Base-by-base conservation (phyloP, 1,284 basidiomycete species). In the Ganoderma resinaceum region DNA sequence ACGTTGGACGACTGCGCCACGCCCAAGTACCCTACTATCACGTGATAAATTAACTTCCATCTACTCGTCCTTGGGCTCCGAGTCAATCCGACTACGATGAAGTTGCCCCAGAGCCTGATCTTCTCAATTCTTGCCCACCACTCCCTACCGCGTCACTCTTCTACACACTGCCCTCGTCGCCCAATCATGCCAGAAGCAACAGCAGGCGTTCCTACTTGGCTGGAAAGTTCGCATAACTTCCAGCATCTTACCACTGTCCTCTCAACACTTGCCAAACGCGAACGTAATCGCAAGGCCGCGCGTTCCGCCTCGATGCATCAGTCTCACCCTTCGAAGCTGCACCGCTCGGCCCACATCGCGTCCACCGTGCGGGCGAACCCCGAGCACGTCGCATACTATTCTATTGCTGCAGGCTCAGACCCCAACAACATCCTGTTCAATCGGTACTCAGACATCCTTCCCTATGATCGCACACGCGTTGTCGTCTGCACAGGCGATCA, bases 401-500 rank as follows among this genome's bases (percentile, higher is more conserved):
- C 91, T 20, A 80, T 89, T 63, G 76, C 82, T 11, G 76, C 82
- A 31, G 89, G 86, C n/a, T 76, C 76, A 62, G 77, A 82, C 57
- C 81, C 82, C 26, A 77, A 78, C 33, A 87, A 92, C 74, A 65
- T 75, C 26, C 70, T 72, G 37, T 80, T 79, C 46, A 94, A 95
- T 80, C 89, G 94, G n/a, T 95, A 95, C 74, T 65, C 76, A 42
- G 87, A 93, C 73, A 85, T 95, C 63, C 81, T 87, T 62, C 92
- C 94, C 0, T 96, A 95, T 77, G 92, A 96, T 79, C 85, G 91
- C 63, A 95, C 92, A 1, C 86, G 92, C 11, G 89, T 94, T 31
- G 76, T 86, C 14, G 83, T 90, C 14, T 79, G 78, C 23, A 68
- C 77, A 31, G 74, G 73, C 66, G 53, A 73, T 68, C 49, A 79